phyloP scores from a whole-genome alignment of 345 rosid species.

The Carallia pectinifolia region DNA sequence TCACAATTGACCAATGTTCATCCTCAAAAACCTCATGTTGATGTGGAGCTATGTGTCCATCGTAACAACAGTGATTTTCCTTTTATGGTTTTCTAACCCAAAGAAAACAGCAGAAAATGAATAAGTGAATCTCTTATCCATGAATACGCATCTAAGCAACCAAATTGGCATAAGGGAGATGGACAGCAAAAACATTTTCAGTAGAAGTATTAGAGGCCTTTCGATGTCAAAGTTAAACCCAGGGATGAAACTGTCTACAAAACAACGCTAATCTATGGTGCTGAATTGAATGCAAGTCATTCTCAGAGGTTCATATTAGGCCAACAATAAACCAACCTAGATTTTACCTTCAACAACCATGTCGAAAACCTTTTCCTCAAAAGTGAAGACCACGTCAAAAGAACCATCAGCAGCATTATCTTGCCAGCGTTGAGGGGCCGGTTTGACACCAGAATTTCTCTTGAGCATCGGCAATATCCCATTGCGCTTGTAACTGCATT shows the following conservation, averaged over 20 bases:
- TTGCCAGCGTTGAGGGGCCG: constrained; percentile 97
- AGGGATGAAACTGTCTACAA: not conserved
- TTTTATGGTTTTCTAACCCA: no score
- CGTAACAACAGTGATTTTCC: no score
- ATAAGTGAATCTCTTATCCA: not conserved
- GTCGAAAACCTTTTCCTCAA: constrained; percentile 95
- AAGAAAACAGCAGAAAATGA: no score
- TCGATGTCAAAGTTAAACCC: not conserved
- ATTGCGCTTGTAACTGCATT: constrained; percentile 80
- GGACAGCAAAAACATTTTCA: not conserved
- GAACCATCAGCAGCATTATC: constrained; percentile 85
- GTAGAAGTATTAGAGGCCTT: not conserved
- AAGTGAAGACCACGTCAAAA: constrained; percentile 72
- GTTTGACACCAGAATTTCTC: constrained; percentile 69
- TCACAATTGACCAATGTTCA: not conserved
- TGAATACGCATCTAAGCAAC: not conserved
- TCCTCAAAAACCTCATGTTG: not conserved
- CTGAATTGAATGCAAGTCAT: not conserved
- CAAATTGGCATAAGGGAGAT: not conserved
- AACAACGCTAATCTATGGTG: not conserved
- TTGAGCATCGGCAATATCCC: constrained; percentile 95
- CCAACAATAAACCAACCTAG: not conserved
- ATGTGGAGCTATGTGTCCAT: no score
- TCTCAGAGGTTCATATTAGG: not conserved
- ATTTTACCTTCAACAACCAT: constrained; percentile 72